Conservation (phyloP, 2,329 filamentous ascomycete genomes). For the Aspergillus fijiensis region DNA sequence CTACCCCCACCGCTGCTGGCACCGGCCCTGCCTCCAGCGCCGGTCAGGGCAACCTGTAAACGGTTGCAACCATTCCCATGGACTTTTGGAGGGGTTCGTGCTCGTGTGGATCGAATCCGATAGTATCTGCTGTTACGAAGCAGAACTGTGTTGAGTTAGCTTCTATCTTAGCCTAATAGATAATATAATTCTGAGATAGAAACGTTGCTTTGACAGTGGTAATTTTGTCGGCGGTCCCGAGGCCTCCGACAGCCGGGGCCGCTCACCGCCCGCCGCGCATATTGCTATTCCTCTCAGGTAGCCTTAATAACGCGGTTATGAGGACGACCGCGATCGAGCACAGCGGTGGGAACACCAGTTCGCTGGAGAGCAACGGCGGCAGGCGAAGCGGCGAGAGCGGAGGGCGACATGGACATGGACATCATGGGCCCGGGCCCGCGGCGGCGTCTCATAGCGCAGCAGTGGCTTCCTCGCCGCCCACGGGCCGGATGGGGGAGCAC, state of each 20-base stretch:
- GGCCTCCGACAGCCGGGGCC: no score
- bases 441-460: no score
- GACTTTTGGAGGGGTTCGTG: neutral
- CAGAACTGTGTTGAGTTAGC: neutral
- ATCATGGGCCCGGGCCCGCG: no score
- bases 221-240: neutral
- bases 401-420: no score
- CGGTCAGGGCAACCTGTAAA: constrained; percentile 8
- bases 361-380: no score
- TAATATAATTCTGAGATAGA: constrained; percentile 6
- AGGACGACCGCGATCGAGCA: no score
- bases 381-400: no score
- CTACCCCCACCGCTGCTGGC: neutral
- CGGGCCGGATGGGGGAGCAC: no score
- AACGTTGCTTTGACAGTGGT: neutral
- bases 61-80: neutral
- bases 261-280: no score
- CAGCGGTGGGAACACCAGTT: no score
- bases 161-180: constrained; percentile 7
- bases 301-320: neutral
- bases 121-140: neutral
- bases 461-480: no score
- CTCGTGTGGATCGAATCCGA: neutral
- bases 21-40: constrained; percentile 3
- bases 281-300: no score